Base-by-base conservation (phyloP, 169 alveolate species). In the Plasmodium berghei region DNA sequence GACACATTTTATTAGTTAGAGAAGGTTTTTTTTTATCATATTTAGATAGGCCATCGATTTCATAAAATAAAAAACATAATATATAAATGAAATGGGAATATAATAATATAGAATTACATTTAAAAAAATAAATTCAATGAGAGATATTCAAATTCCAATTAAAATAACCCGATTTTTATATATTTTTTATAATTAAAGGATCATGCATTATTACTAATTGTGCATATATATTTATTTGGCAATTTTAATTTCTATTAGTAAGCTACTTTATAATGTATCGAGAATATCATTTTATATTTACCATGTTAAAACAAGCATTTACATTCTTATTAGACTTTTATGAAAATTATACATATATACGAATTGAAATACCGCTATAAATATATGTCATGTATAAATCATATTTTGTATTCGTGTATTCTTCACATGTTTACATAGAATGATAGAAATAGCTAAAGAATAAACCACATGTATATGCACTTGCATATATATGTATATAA, bases 381-480 rank as follows among this genome's bases (percentile, higher is more conserved):
- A 3, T 34, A 34, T 34, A 34, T 34, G 42, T 4, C 5, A 34
- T 34, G 8, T 34, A 4, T 34, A 34, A 18, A 59, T 42, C 34
- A n/a, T 40, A 20, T n/a, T 67, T 16, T 42, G 10, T 40, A 67
- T 70, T 22, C 54, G 24, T 16, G 67, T 52, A 72, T 59, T 59
- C 85, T 59, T 72, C 58, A 72, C 40, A 72, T 49, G 54, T 72
- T 72, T 24, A 72, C 45, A 40, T 54, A 42, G 70, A 48, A 46
- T 54, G 14, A 34, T 72, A 72, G 49, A 52, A 45, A 54, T 48
- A 24, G 28, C 72, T 56, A 73, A 73, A 73, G 54, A 72, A 72
- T 16, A 56, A 52, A 12, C 2, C 24, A 67, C 40, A 34, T 52
- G 34, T 52, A 40, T 10, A 52, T 42, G 74, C n/a, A 66, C 40